phyloP scores from a whole-genome alignment of 257 asterid genomes.

The Solanum ossicruentum region DNA sequence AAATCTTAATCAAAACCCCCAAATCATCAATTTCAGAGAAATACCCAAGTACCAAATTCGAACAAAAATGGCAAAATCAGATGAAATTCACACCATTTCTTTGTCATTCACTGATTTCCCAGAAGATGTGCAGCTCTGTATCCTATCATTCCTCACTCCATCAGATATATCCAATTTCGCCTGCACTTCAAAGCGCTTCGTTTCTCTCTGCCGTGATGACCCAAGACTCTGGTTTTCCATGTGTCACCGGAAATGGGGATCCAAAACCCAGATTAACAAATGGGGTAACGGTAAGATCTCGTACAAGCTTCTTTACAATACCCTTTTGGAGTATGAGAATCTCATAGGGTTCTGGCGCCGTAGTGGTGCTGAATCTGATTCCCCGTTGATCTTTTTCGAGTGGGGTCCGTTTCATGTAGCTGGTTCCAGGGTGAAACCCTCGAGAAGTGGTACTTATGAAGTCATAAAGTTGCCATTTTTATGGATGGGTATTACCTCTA shows the following conservation, averaged over 20 bases:
- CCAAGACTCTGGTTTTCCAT: conserved; percentile 72
- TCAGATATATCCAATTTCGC: conserved; percentile 57
- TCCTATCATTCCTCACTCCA: conserved; percentile 65
- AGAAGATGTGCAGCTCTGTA: conserved; percentile 82
- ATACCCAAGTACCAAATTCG: not conserved
- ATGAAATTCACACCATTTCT: conserved; percentile 7
- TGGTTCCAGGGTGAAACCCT: conserved; percentile 62
- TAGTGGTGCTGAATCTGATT: conserved; percentile 17
- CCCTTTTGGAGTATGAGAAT: conserved; percentile 47
- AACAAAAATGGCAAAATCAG: not conserved
- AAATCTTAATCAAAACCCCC: not conserved
- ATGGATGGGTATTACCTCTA: conserved; percentile 48
- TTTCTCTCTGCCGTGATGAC: conserved; percentile 58
- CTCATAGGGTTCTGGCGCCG: conserved; percentile 94
- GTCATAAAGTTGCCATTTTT: conserved; percentile 49
- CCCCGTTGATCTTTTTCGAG: conserved; percentile 52
- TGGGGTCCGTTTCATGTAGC: conserved; percentile 68
- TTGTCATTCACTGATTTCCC: conserved; percentile 72
- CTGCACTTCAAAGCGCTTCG: conserved; percentile 59
- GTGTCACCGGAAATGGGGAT: conserved; percentile 89
- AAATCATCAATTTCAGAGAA: not conserved
- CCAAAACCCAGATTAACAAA: conserved; percentile 53
- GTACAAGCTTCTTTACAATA: conserved; percentile 41
- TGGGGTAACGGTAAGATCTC: conserved; percentile 63
- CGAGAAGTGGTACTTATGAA: conserved; percentile 32